A percentile compares a stretch with the other conserved stretches of the same genome.
phyloP scores from a whole-genome alignment of 768 basidiomycete species.

The Mycena sanguinolenta region DNA sequence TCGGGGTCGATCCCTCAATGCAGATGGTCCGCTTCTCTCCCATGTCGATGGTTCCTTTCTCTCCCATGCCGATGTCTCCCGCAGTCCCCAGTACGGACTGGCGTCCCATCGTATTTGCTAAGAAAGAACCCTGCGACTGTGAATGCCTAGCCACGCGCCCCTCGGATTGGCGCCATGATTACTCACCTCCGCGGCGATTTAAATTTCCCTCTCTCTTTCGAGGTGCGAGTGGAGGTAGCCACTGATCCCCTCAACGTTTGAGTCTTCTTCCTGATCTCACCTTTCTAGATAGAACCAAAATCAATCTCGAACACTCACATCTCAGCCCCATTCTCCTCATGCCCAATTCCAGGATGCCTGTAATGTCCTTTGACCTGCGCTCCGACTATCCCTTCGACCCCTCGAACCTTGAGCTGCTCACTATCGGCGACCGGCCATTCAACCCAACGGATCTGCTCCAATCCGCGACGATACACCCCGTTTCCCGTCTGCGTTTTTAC shows the following conservation, averaged over 20 bases:
- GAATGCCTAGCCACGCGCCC: constrained; percentile 23
- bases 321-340: constrained; percentile 31
- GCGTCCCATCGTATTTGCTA: constrained; percentile 23
- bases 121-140: constrained; percentile 12
- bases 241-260: not conserved
- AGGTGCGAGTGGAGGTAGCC: not conserved
- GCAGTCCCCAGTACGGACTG: not conserved
- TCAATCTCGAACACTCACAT: constrained; percentile 26
- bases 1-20: not conserved
- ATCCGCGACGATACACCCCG: constrained; percentile 63
- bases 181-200: constrained; percentile 28
- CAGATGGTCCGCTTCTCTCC: too few relatives aligned
- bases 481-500: constrained; percentile 65
- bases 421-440: constrained; percentile 52
- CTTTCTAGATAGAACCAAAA: constrained; percentile 12
- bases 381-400: constrained; percentile 45
- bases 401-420: constrained; percentile 57
- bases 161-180: constrained; percentile 34
- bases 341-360: constrained; percentile 27
- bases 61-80: not conserved
- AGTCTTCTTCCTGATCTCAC: not conserved
- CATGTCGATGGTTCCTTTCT: not conserved
- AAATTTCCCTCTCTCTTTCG: constrained; percentile 10
- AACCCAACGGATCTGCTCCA: constrained; percentile 67
- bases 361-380: constrained; percentile 59